Base-by-base conservation (phyloP, 2,329 filamentous ascomycete genomes). In the Dothideomycetidae sp. region DNA sequence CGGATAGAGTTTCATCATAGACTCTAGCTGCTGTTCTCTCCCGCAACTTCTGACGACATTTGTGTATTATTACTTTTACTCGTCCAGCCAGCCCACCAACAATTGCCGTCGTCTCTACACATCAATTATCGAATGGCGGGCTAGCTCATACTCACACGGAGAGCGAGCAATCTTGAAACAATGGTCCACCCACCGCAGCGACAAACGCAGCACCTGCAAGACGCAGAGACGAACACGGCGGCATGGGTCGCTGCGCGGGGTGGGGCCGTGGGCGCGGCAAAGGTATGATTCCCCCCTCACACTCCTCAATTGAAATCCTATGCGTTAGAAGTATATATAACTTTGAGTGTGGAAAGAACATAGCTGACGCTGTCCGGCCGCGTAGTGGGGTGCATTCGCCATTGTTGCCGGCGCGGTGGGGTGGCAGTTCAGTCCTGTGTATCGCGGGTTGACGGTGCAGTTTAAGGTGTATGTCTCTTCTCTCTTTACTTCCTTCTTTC, bases 181-280 rank as follows among this genome's bases (percentile, higher is more conserved):
- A 4, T 5, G 7, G 5, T 14, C 4, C 18, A 34, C 32, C 32
- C 28, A 23, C 32, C 32, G 18, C n/a, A 23, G 18, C 30, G 30
- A 29, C 28, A 18, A 12, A 28, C 31, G 13, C 36, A 70, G 48
- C 68, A 65, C 44, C 60, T 78, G 51, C 70, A 70, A 36, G 73
- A 70, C 46, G 70, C 72, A 29, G 81, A 88, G 55, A 73, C 78
- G 34, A 70, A 71, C 44, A 65, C 70, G 40, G 81, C 81, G 32
- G 75, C 78, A 29, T 78, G 76, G 73, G 78, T 81, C 50, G 81
- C 79, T 23, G 68, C 67, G 2, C 68, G 68, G 44, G 82, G 81
- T 23, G 81, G 78, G 12, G 57, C 71, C 19, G 59, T 67, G 31
- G 81, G 81, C 12, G 78, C 77, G 26, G 57, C 71, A 12, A 83